These are phyloP conservation scores for Colletotrichum magnum DNA, from an alignment of 2,329 filamentous ascomycete species.

Conservation along the genomic window DNA sequence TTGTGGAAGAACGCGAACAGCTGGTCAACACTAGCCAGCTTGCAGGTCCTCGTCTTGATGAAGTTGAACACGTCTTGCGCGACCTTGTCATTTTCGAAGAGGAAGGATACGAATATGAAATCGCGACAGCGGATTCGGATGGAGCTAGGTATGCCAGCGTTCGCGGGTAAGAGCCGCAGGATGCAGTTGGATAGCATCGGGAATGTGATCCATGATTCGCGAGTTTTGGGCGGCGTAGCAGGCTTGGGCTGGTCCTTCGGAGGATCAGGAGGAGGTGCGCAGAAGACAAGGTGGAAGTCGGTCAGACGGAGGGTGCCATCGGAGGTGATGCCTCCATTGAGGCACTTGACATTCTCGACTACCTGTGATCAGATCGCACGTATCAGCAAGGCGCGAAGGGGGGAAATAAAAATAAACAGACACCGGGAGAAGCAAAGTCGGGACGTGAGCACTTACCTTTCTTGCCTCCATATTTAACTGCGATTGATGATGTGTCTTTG, in stretches of 20 bases:
- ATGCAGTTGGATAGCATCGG: conserved; percentile 89
- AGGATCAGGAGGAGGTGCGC: conserved; percentile 54
- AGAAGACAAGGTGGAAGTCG: conserved; percentile 73
- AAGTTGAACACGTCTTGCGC: conserved; percentile 91
- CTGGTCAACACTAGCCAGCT: conserved; percentile 85
- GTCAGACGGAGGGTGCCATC: conserved; percentile 72
- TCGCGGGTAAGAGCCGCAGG: conserved; percentile 79
- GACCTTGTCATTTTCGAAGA: conserved; percentile 80
- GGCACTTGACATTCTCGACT: conserved; percentile 72
- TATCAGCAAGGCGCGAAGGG: not conserved
- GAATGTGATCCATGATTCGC: conserved; percentile 94
- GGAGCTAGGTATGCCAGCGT: conserved; percentile 80
- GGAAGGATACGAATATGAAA: conserved; percentile 94
- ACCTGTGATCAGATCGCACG: conserved; percentile 50
- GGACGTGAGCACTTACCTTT: conserved; percentile 51
- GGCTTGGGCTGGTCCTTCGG: conserved; percentile 42
- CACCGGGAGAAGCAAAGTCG: not conserved
- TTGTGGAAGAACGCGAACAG: conserved; percentile 92
- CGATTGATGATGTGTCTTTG: conserved; percentile 34
- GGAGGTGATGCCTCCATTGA: conserved; percentile 70
- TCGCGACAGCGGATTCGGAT: conserved; percentile 92
- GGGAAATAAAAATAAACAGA: not conserved
- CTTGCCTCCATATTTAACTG: conserved; percentile 54
- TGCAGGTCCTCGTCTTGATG: conserved; percentile 85
- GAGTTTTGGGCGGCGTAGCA: conserved; percentile 49